These are phyloP conservation scores for Mesembryanthemum crystallinum DNA, from an alignment of 148 eudicot genomes.

Conservation along the genomic window DNA sequence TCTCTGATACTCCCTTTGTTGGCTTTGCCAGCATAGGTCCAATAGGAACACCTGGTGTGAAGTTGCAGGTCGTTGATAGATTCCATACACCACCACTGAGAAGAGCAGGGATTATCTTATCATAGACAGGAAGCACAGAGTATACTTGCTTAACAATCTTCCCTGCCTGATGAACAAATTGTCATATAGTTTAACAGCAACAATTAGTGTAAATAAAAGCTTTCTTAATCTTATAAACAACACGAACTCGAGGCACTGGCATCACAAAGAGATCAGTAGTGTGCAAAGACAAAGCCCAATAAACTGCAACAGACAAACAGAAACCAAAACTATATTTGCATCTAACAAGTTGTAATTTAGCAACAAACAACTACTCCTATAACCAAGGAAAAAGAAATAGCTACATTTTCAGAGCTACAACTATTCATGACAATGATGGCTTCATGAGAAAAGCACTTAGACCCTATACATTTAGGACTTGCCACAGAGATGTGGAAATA, in stretches of 20 bases:
- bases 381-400: no score
- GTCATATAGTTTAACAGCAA: slow-evolving; percentile 15
- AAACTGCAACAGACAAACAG: neutral
- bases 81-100: slow-evolving; percentile 76
- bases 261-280: neutral
- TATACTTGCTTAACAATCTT: slow-evolving; percentile 90
- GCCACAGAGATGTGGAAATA: neutral
- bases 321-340: neutral
- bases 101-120: slow-evolving; percentile 73
- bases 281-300: neutral
- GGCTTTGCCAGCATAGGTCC: slow-evolving; percentile 98
- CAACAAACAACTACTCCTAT: no score
- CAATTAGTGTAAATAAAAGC: neutral
- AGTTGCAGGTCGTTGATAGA: slow-evolving; percentile 66
- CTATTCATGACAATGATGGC: no score
- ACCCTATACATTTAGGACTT: neutral
- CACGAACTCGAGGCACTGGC: neutral
- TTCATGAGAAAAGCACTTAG: neutral
- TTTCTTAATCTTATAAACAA: neutral
- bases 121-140: slow-evolving; percentile 86
- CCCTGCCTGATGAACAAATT: slow-evolving; percentile 55
- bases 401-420: no score
- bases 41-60: slow-evolving; percentile 86
- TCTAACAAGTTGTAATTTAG: neutral
- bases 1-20: slow-evolving; percentile 90